Base-by-base conservation (phyloP, 2,329 filamentous ascomycete genomes). In the Colletotrichum karsti region DNA sequence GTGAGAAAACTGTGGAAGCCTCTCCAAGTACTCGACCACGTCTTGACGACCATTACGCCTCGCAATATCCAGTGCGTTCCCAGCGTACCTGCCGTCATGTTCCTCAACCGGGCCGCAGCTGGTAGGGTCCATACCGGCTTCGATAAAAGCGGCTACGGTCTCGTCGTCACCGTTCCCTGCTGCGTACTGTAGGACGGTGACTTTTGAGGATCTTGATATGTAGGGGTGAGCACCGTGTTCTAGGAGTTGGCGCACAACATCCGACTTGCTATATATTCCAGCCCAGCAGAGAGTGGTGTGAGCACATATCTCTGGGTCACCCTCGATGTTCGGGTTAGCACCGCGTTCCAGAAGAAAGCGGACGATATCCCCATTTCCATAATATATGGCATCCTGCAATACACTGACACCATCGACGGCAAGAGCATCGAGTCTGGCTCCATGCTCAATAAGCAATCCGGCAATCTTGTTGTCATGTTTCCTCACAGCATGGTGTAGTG, bases 251-350 rank as follows among this genome's bases (percentile, higher is more conserved):
- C 7, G 39, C 8, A 42, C n/a, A 3, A 0, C 2, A 0, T 42
- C 39, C 39, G 7, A 5, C n/a, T 20, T 2, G 2, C 1, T 10
- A 10, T 4, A 20, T 2, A 0, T 10, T 10, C 9, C n/a, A 42
- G 41, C 41, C 7, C n/a, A 1, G 9, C 41, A 44, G 0, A 22
- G 20, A 12, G 18, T 10, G 2, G 18, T 12, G n/a, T 22, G 1
- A 5, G 1, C 1, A 4, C 8, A 0, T 10, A 5, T 10, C 4
- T 20, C n/a, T n/a, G n/a, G n/a, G n/a, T 1, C 7, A 4, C 6
- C 6, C 3, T 5, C n/a, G 1, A 20, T 8, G 13, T 44, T 44
- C 5, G 41, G 1, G 22, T 44, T 20, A 7, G 41, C 41, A 44
- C 41, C 41, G 5, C 18, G 1, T 2, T 22, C 5, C 2, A 44